Percentiles rank a stretch among this genome's conserved stretches.
Conservation (phyloP, 495 filamentous ascomycete species). For the Neurospora sp. region DNA sequence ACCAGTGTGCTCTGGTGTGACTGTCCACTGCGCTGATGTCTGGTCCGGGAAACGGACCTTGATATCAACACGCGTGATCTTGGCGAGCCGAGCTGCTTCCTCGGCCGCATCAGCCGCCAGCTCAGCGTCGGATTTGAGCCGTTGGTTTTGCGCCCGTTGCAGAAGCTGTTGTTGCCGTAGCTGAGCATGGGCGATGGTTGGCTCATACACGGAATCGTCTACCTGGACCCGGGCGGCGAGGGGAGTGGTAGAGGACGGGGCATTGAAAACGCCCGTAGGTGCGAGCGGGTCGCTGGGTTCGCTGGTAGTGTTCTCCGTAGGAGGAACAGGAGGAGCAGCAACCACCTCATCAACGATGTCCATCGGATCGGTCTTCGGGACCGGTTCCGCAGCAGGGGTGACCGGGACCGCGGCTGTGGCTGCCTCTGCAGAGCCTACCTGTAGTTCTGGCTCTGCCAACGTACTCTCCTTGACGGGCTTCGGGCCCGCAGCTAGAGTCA, state of each 20-base stretch:
- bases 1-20: slow-evolving; percentile 53
- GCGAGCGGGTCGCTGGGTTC: slow-evolving; percentile 19
- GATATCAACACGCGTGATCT: slow-evolving; percentile 58
- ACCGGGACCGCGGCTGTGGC: neutral
- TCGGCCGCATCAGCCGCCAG: slow-evolving; percentile 46
- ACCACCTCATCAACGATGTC: neutral
- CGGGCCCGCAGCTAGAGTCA: neutral
- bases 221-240: slow-evolving; percentile 54
- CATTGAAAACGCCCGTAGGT: slow-evolving; percentile 61
- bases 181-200: slow-evolving; percentile 77
- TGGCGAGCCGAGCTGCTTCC: slow-evolving; percentile 50
- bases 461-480: neutral
- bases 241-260: slow-evolving; percentile 63
- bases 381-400: neutral
- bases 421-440: slow-evolving; percentile 1
- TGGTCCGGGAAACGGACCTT: slow-evolving; percentile 85
- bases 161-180: slow-evolving; percentile 66
- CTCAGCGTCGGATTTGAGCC: slow-evolving; percentile 59
- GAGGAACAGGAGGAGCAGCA: neutral
- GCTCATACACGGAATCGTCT: slow-evolving; percentile 67
- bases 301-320: neutral
- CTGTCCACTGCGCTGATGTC: slow-evolving; percentile 54
- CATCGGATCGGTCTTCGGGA: neutral
- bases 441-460: slow-evolving; percentile 2
- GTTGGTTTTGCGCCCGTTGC: slow-evolving; percentile 51